These are phyloP conservation scores for Hapsidospora chrysogenum DNA, from an alignment of 495 filamentous ascomycete genomes.

Conservation along the genomic window DNA sequence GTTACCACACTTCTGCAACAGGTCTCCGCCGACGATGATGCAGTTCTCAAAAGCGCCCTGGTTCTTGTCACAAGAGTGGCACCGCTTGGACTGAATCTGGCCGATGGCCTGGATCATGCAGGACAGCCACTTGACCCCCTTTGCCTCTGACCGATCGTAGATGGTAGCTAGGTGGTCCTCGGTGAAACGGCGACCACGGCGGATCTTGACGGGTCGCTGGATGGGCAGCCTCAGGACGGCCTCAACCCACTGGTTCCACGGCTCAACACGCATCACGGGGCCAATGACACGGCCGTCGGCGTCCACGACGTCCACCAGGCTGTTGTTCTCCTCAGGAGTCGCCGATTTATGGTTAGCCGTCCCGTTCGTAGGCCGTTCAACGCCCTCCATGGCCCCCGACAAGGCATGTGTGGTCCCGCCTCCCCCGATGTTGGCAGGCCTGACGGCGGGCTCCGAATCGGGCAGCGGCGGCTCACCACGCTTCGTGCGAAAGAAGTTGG, in stretches of 20 bases:
- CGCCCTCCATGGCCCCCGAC: no score
- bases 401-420: not conserved
- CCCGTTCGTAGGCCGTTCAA: no score
- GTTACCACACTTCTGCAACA: slow-evolving; percentile 15
- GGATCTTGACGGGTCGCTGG: slow-evolving; percentile 11
- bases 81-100: slow-evolving; percentile 8
- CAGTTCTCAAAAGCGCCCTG: slow-evolving; percentile 11
- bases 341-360: no score
- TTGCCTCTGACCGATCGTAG: slow-evolving; percentile 10
- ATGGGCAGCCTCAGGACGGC: slow-evolving; percentile 7
- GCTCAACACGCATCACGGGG: slow-evolving; percentile 4
- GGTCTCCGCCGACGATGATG: slow-evolving; percentile 8
- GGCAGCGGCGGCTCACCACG: not conserved
- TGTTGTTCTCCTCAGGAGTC: no score
- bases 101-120: slow-evolving; percentile 16
- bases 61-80: slow-evolving; percentile 8
- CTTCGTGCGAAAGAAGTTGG: slow-evolving; percentile 1
- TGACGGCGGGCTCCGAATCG: not conserved
- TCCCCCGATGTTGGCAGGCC: no score
- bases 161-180: slow-evolving; percentile 9
- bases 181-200: slow-evolving; percentile 10
- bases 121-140: slow-evolving; percentile 13
- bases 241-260: slow-evolving; percentile 6
- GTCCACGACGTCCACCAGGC: slow-evolving; percentile 6
- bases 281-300: slow-evolving; percentile 7